A percentile compares a stretch with the other conserved stretches of the same genome.
phyloP scores from a whole-genome alignment of 1,284 basidiomycete genomes.

The Somion occarium region DNA sequence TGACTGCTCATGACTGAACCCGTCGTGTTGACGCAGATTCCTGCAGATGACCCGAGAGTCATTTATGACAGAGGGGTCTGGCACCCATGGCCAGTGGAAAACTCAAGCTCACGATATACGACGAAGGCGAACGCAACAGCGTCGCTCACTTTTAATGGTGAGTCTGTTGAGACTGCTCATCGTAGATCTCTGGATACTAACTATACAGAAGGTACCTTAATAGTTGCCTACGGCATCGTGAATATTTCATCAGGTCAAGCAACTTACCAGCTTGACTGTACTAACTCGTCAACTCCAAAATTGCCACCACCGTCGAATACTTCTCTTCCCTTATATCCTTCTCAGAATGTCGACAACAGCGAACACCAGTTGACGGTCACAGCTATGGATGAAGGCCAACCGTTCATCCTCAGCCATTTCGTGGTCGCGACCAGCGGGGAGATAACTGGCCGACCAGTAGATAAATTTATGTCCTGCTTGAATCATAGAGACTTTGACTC shows the following conservation, averaged over 20 bases:
- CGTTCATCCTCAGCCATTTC: conserved; percentile 4
- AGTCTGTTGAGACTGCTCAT: neutral
- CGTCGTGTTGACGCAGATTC: no score
- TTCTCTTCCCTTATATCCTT: neutral
- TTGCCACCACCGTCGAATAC: neutral
- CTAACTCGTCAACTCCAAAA: neutral
- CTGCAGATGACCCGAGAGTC: no score
- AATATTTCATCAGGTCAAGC: neutral
- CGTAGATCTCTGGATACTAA: neutral
- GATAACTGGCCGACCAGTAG: neutral
- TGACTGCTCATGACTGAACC: no score
- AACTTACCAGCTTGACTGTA: conserved; percentile 3
- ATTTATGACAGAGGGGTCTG: no score
- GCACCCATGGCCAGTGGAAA: no score
- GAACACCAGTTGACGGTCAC: conserved; percentile 8
- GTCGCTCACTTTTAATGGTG: conserved; percentile 8
- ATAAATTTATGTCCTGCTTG: neutral
- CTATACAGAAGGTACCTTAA: conserved; percentile 3
- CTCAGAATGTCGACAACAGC: neutral
- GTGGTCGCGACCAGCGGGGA: neutral
- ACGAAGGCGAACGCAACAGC: neutral
- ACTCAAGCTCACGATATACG: conserved; percentile 1
- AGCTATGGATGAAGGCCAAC: neutral
- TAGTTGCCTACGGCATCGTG: conserved; percentile 1
- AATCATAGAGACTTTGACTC: neutral